Evolutionary conservation across 306 rosid genomes (phyloP), one percentile per base, ranked within the genome.

Genomic region (Prunus armeniaca): DNA sequence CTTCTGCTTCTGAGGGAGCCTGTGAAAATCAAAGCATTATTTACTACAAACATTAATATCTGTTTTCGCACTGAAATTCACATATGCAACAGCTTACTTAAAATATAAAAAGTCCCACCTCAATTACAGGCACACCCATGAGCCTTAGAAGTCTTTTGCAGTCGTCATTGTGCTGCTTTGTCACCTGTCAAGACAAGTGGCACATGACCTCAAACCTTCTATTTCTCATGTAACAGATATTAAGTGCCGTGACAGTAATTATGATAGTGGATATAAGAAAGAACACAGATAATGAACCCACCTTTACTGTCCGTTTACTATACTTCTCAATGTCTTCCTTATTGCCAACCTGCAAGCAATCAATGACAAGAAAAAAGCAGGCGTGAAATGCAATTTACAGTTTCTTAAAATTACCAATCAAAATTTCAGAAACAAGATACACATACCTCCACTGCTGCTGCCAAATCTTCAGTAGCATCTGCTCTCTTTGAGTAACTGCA

Each of bases 1-100:
- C 97, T 87, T 95, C 98, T 52, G 98, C 98, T 88, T 95, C 98
- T 10, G 98, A 95, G 58, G 97, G 97, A 75, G 98, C 98, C 97
- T 92, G 89, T 67, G 67, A 77, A 82, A 84, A 66, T 69, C 78
- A 82, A 85, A 50, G 27, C 6, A 2, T 52, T 18, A 38, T 77
- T 72, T 72, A 69, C 34, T n/a, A 18, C 15, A 67, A 72, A 19
- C 45, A 38, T 24, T 58, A n/a, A 43, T 14, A 65, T 77, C 18
- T 24, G 45, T 17, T 62, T 41, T 24, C 11, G 25, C 52, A 62
- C n/a, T 70, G 20, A 43, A 32, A 55, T 43, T 17, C 60, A 30
- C 17, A 38, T 25, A 13, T 12, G 62, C 18, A 46, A 24, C 19
- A 34, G 66, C 56, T 70, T 34, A 63, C 67, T 80, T 71, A 38